A percentile compares a stretch with the other conserved stretches of the same genome.
phyloP scores from a whole-genome alignment of 1,284 basidiomycete species.

The Malassezia slooffiae region DNA sequence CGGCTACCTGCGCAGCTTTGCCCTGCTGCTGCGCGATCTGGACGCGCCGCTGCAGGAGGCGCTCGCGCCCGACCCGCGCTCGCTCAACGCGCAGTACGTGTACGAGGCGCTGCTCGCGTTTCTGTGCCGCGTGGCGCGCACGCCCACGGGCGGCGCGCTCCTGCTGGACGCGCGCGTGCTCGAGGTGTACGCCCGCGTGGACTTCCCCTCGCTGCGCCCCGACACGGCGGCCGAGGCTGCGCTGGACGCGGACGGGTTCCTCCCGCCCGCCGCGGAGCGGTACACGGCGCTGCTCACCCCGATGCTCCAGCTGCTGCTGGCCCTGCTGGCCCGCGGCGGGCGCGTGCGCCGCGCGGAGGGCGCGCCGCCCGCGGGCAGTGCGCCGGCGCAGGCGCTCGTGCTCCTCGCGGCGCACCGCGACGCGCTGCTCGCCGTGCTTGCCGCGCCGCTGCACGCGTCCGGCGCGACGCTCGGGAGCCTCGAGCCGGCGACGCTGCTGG shows the following conservation, averaged over 20 bases:
- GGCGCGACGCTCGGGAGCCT: constrained; percentile 57
- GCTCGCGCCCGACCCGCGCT: constrained; percentile 80
- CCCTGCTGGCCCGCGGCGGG: constrained; percentile 31
- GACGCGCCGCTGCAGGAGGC: constrained; percentile 69
- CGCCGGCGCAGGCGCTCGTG: constrained; percentile 56
- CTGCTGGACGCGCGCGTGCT: constrained; percentile 70
- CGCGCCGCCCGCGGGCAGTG: constrained; percentile 17
- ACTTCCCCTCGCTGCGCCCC: constrained; percentile 71
- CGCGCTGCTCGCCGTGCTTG: constrained; percentile 65
- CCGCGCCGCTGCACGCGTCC: constrained; percentile 59
- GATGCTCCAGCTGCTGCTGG: constrained; percentile 63
- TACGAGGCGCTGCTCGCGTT: constrained; percentile 89
- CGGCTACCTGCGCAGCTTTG: constrained; percentile 73
- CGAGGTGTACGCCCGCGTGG: constrained; percentile 68
- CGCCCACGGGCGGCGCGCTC: constrained; percentile 68
- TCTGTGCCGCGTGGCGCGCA: constrained; percentile 71
- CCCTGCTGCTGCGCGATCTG: constrained; percentile 68
- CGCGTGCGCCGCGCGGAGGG: constrained; percentile 59
- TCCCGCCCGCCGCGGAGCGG: constrained; percentile 72
- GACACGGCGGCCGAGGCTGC: constrained; percentile 56
- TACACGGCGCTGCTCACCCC: constrained; percentile 82
- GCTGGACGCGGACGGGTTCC: constrained; percentile 70
- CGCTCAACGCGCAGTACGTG: constrained; percentile 81
- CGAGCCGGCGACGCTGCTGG: constrained; percentile 57
- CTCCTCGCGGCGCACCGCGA: constrained; percentile 68